phyloP scores from a whole-genome alignment of 2,329 filamentous ascomycete species.

The Chaetomiaceae sp. region DNA sequence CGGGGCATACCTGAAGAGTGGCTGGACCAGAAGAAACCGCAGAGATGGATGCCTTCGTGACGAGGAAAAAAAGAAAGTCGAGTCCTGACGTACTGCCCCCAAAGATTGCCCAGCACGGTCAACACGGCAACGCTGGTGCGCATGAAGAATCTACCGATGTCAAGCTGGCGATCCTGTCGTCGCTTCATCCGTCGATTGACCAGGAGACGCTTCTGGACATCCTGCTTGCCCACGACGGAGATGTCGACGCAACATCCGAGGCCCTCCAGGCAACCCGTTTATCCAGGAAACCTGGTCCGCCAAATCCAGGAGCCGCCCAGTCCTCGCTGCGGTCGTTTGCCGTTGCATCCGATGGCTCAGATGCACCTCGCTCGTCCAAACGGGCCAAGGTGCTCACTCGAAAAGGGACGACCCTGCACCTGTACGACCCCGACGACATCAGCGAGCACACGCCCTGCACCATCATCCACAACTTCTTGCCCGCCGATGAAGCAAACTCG shows the following conservation, averaged over 20 bases:
- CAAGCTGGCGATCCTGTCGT: slow-evolving; percentile 79
- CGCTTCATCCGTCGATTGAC: slow-evolving; percentile 61
- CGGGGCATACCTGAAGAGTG: background rate
- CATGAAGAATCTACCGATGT: slow-evolving; percentile 80
- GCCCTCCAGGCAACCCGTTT: slow-evolving; percentile 41
- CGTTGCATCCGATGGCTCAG: slow-evolving; percentile 17
- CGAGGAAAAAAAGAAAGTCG: slow-evolving; percentile 48
- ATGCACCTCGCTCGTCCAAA: slow-evolving; percentile 26
- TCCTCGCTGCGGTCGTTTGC: slow-evolving; percentile 57
- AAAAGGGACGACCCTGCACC: slow-evolving; percentile 76
- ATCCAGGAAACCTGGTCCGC: slow-evolving; percentile 32
- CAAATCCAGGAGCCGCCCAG: slow-evolving; percentile 49
- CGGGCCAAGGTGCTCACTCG: slow-evolving; percentile 52
- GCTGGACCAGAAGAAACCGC: background rate
- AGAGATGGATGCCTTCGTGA: slow-evolving; percentile 57
- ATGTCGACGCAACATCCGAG: slow-evolving; percentile 59
- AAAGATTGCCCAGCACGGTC: background rate
- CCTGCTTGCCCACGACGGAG: slow-evolving; percentile 72
- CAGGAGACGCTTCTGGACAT: slow-evolving; percentile 71
- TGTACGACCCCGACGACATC: slow-evolving; percentile 78
- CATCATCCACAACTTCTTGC: slow-evolving; percentile 87
- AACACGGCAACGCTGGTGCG: slow-evolving; percentile 24
- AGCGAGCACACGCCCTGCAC: slow-evolving; percentile 82
- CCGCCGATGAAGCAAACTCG: slow-evolving; percentile 62
- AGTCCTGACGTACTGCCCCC: slow-evolving; percentile 14